These are phyloP conservation scores for Rhizophora apiculata DNA, from an alignment of 345 rosid species.

Conservation along the genomic window DNA sequence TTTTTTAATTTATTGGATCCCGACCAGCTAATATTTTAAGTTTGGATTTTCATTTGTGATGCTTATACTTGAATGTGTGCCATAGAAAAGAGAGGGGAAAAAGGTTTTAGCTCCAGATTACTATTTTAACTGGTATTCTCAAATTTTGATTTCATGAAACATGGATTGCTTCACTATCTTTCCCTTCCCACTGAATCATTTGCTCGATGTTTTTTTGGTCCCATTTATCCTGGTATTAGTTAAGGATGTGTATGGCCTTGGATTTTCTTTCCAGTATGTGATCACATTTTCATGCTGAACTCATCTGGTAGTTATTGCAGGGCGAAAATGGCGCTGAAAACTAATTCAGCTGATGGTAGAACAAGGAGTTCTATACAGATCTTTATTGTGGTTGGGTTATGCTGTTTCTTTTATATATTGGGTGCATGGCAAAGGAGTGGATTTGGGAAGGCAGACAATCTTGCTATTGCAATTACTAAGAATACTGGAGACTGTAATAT, in stretches of 20 bases:
- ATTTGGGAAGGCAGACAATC: constrained; percentile 95
- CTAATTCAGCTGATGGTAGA: constrained; percentile 66
- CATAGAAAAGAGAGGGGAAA: too few relatives aligned
- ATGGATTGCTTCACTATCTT: too few relatives aligned
- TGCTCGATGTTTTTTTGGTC: too few relatives aligned
- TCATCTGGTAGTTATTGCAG: constrained; percentile 9
- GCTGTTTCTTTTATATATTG: constrained; percentile 85
- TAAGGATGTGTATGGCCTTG: background rate
- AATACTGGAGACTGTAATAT: constrained; percentile 78
- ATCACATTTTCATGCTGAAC: background rate
- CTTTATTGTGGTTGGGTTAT: constrained; percentile 70
- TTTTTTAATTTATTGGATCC: too few relatives aligned
- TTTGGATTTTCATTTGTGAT: too few relatives aligned
- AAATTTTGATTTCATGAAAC: too few relatives aligned
- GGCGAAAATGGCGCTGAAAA: constrained; percentile 62
- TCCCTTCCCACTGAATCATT: too few relatives aligned
- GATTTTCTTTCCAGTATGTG: background rate
- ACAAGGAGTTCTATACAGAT: constrained; percentile 87
- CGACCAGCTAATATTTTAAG: too few relatives aligned
- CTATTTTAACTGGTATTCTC: too few relatives aligned
- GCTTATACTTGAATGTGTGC: too few relatives aligned
- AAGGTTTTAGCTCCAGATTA: too few relatives aligned
- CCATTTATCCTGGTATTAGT: too few relatives aligned
- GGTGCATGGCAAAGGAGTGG: constrained; percentile 99
- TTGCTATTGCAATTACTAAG: constrained; percentile 78